A percentile compares a stretch with the other conserved stretches of the same genome.
These are phyloP conservation scores for Tolypocladium amazonense DNA, from an alignment of 2,329 filamentous ascomycete species.

Conservation along the genomic window DNA sequence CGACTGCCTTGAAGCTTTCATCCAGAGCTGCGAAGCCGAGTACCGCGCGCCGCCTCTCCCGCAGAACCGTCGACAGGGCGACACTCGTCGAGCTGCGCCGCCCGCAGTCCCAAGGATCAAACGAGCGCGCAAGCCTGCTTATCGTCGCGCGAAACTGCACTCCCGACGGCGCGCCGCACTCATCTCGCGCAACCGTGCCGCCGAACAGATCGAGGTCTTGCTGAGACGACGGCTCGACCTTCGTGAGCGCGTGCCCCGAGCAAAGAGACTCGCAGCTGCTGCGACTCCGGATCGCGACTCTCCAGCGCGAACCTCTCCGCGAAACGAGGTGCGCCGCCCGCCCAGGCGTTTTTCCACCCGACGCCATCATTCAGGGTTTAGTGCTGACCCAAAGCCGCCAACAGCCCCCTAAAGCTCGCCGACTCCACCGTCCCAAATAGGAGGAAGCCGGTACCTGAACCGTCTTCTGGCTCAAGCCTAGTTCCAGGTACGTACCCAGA, in stretches of 20 bases:
- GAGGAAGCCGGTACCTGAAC: neutral
- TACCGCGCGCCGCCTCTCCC: neutral
- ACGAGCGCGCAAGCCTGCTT: neutral
- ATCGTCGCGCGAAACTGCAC: neutral
- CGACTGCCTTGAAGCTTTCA: neutral
- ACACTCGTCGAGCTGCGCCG: neutral
- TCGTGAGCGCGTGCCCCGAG: neutral
- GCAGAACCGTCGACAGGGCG: neutral
- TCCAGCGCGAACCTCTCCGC: neutral
- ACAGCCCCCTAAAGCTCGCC: constrained; percentile 1
- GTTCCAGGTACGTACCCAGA: neutral
- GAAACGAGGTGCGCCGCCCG: neutral
- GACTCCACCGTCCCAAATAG: neutral
- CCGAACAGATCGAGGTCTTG: neutral
- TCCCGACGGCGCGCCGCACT: neutral
- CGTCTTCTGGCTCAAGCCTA: neutral
- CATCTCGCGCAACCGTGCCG: neutral
- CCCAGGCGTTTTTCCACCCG: neutral
- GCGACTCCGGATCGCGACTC: neutral
- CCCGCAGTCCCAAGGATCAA: neutral
- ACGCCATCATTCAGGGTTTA: neutral
- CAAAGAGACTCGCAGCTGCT: neutral
- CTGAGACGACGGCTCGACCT: neutral
- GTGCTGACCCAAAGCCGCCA: constrained; percentile 1
- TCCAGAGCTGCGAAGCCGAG: neutral